Conservation (phyloP, 176 grass and related monocot genomes). For the Lolium rigidum region DNA sequence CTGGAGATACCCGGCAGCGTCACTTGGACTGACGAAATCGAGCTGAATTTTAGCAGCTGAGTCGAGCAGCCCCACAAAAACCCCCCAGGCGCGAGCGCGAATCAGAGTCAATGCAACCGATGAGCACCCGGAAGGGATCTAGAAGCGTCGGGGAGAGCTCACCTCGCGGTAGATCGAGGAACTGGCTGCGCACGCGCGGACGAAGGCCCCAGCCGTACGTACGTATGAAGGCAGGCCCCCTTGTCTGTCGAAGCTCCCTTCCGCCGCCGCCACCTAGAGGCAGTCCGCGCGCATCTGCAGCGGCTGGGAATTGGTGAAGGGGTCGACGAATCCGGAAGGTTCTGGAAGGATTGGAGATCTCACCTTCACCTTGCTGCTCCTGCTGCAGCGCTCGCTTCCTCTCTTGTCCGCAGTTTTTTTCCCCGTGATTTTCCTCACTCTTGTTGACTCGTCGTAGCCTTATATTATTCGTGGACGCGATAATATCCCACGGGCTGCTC, state of each 20-base stretch:
- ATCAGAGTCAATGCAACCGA: slow-evolving; percentile 10
- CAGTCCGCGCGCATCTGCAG: neutral
- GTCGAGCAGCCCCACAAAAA: slow-evolving; percentile 16
- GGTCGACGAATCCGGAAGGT: neutral
- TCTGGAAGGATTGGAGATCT: slow-evolving; percentile 40
- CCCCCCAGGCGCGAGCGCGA: neutral
- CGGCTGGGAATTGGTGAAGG: neutral
- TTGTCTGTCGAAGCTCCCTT: neutral
- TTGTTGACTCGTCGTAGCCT: slow-evolving; percentile 39
- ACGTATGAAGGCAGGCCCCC: neutral
- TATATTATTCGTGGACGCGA: slow-evolving; percentile 42
- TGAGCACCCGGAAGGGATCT: neutral
- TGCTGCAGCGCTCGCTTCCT: neutral
- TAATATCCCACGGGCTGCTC: slow-evolving; percentile 21
- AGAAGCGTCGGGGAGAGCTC: neutral
- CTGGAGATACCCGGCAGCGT: neutral
- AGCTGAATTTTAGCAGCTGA: slow-evolving; percentile 29
- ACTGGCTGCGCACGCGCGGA: neutral
- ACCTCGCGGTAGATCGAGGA: slow-evolving; percentile 53
- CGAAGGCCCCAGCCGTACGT: neutral
- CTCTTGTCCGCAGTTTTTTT: slow-evolving; percentile 29
- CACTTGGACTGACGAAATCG: slow-evolving; percentile 18
- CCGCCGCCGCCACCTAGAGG: neutral
- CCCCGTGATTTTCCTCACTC: slow-evolving; percentile 42
- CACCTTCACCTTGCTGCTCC: slow-evolving; percentile 31